These are phyloP conservation scores for Fraxinus americana DNA, from an alignment of 257 asterid species.

Conservation along the genomic window DNA sequence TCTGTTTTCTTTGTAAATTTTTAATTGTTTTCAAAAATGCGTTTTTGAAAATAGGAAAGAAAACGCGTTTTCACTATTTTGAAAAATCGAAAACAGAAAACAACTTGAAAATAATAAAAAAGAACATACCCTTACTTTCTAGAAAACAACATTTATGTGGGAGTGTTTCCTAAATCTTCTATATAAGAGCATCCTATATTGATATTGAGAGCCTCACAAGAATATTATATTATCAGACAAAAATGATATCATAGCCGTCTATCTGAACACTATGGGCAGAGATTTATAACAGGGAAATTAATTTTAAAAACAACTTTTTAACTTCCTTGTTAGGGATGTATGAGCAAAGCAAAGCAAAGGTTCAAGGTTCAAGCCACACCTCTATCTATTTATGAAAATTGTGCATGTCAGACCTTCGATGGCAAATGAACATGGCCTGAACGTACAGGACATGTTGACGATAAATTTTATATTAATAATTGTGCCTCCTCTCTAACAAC, in stretches of 20 bases:
- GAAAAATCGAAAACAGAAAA: too few species aligned
- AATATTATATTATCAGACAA: not conserved
- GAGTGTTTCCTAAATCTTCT: not conserved
- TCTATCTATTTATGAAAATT: not conserved
- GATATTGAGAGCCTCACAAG: not conserved
- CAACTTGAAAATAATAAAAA: too few species aligned
- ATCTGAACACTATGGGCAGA: not conserved
- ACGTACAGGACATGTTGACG: not conserved
- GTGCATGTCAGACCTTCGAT: not conserved
- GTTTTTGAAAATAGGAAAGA: too few species aligned
- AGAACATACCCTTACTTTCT: too few species aligned
- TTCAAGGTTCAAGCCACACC: not conserved
- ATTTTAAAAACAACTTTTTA: not conserved
- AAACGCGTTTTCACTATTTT: too few species aligned
- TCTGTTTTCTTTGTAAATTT: too few species aligned
- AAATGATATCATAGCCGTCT: not conserved
- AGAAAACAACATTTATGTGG: too few species aligned
- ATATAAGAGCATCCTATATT: not conserved
- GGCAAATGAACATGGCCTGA: not conserved
- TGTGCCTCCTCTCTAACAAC: not conserved
- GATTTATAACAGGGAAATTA: not conserved
- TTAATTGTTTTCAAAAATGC: too few species aligned
- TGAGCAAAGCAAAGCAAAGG: not conserved
- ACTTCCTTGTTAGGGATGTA: not conserved
- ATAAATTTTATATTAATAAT: not conserved